Evolutionary conservation across 2,329 filamentous ascomycete species (phyloP), one percentile per base, ranked within the genome.

Genomic region (Celoporthe dispersa): DNA sequence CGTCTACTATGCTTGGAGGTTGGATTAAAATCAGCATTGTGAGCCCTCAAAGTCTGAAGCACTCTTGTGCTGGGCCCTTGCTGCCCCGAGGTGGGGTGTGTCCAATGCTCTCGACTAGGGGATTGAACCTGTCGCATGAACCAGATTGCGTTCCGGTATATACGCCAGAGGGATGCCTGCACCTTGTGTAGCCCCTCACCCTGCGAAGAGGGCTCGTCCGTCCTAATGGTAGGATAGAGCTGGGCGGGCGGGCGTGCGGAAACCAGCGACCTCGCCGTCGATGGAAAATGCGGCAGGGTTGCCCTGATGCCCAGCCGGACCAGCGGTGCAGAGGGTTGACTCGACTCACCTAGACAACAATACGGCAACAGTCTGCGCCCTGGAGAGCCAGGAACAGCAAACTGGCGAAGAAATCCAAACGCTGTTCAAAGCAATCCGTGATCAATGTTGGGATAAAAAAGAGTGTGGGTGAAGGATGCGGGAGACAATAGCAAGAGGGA

Each of bases 371-470:
- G 78, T 78, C 78, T 80, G 81, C 79, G 79, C 78, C 81, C 82
- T 82, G 81, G 82, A 80, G 77, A 81, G 79, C 81, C 82, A 82
- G 82, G 81, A 79, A 79, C 81, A 80, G 77, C 80, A 81, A 77
- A 77, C 44, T n/a, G 76, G 74, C 77, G 76, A 76, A 75, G 75
- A 74, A 73, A 74, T 74, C 71, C 70, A 67, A 72, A 67, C 55
- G 53, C 60, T n/a, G 28, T 62, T 67, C 61, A 61, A 55, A 68
- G 68, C 51, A 61, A 68, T 64, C 41, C 33, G 68, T 69, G 67
- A 68, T 61, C 68, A 70, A 59, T 55, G 53, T 63, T 61, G 48
- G 41, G 37, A 41, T 25, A 60, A 73, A 78, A 81, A 82, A 80
- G 79, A 83, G 79, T 80, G 80, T 79, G 80, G 80, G 73, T 73